phyloP scores from a whole-genome alignment of 2,329 filamentous ascomycete genomes.

The Fragosphaeria purpurea region DNA sequence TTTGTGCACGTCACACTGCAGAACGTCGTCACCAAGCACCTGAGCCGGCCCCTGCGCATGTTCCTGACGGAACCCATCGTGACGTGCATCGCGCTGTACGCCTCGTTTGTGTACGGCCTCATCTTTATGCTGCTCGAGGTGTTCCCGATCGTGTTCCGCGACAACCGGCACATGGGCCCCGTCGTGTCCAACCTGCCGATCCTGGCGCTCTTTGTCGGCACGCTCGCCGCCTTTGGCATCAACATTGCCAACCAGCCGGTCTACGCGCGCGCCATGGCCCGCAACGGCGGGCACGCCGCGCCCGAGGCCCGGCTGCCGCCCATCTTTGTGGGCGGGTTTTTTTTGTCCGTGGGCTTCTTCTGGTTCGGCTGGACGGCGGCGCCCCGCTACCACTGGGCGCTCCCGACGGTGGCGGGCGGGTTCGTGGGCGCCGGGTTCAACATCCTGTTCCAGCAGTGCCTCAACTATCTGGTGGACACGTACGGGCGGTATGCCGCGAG shows the following conservation, averaged over 20 bases:
- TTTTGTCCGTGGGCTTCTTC: slow-evolving; percentile 33
- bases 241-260: slow-evolving; percentile 27
- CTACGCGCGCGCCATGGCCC: slow-evolving; percentile 37
- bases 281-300: slow-evolving; percentile 22
- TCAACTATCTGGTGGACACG: slow-evolving; percentile 43
- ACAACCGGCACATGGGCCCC: slow-evolving; percentile 44
- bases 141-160: slow-evolving; percentile 40
- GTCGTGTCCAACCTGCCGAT: slow-evolving; percentile 51
- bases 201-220: slow-evolving; percentile 36
- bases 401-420: slow-evolving; percentile 11
- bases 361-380: slow-evolving; percentile 16
- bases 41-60: slow-evolving; percentile 65
- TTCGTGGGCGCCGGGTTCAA: slow-evolving; percentile 37
- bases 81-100: slow-evolving; percentile 27
- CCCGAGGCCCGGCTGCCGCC: slow-evolving; percentile 33
- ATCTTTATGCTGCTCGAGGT: slow-evolving; percentile 48
- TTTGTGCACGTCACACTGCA: slow-evolving; percentile 46
- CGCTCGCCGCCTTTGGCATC: slow-evolving; percentile 45
- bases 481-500: slow-evolving; percentile 50
- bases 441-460: slow-evolving; percentile 35
- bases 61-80: slow-evolving; percentile 63
- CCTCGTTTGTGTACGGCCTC: slow-evolving; percentile 46
- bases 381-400: slow-evolving; percentile 9
- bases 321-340: slow-evolving; percentile 31
- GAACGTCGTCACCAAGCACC: slow-evolving; percentile 53